Evolutionary conservation across 148 eudicot species (phyloP).

Genomic region (Beta vulgaris): DNA sequence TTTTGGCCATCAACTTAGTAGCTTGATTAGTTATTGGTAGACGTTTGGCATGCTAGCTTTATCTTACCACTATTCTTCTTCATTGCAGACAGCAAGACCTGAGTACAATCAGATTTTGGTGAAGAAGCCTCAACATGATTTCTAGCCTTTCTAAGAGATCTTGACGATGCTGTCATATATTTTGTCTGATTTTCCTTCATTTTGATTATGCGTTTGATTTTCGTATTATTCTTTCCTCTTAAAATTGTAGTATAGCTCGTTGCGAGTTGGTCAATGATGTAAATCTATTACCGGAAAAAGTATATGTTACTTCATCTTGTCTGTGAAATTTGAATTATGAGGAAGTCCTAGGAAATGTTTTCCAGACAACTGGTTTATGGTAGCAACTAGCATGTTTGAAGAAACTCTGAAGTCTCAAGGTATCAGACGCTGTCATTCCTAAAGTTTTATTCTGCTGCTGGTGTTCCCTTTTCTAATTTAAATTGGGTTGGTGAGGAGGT

Average conservation of each 20-base stretch:
- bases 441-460: too few relatives aligned
- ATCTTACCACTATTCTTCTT: background rate
- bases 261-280: background rate
- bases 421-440: too few relatives aligned
- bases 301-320: too few relatives aligned
- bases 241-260: background rate
- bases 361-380: too few relatives aligned
- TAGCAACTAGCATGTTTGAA: too few relatives aligned
- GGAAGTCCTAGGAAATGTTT: too few relatives aligned
- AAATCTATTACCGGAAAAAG: background rate
- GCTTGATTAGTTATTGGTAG: background rate
- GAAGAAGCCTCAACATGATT: slow-evolving; percentile 72
- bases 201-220: background rate
- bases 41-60: background rate
- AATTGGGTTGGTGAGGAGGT: too few relatives aligned
- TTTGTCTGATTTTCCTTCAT: background rate
- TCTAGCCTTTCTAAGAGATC: slow-evolving; percentile 54
- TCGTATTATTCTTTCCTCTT: background rate
- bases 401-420: too few relatives aligned
- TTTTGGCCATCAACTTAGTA: background rate
- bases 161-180: background rate
- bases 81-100: slow-evolving; percentile 73
- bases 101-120: slow-evolving; percentile 80
- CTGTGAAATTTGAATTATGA: too few relatives aligned
- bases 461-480: too few relatives aligned